A percentile compares a stretch with the other conserved stretches of the same genome.
Evolutionary conservation across 306 rosid genomes (phyloP).

Genomic region (Vicia sativa): DNA sequence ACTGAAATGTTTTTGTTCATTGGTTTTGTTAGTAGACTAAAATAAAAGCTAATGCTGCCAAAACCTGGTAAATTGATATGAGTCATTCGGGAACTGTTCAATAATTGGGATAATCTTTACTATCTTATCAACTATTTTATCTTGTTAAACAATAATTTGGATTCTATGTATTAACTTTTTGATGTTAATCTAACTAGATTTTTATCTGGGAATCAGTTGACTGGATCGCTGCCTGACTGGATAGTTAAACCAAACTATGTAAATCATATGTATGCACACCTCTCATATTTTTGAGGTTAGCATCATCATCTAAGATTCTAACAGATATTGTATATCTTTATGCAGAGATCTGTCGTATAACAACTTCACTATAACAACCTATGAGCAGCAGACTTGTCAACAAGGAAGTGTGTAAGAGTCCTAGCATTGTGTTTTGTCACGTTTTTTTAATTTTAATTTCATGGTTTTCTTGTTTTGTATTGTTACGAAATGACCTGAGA

Average conservation of each 20-base stretch:
- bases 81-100: not conserved
- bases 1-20: not conserved
- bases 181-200: slow-evolving; percentile 41
- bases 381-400: slow-evolving; percentile 35
- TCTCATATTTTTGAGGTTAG: not conserved
- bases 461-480: not conserved
- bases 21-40: not conserved
- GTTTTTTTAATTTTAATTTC: not conserved
- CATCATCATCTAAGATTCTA: no score
- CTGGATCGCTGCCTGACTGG: slow-evolving; percentile 57
- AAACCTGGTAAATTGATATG: not conserved
- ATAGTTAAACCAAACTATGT: slow-evolving; percentile 29
- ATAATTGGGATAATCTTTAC: slow-evolving; percentile 5
- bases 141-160: not conserved
- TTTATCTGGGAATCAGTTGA: slow-evolving; percentile 62
- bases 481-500: slow-evolving; percentile 10
- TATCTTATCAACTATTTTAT: slow-evolving; percentile 21
- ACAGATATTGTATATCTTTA: not conserved
- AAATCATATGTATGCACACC: not conserved
- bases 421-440: not conserved
- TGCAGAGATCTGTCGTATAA: slow-evolving; percentile 64
- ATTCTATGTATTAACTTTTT: slow-evolving; percentile 21
- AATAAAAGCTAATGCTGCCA: not conserved
- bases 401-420: slow-evolving; percentile 48
- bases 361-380: slow-evolving; percentile 34